A percentile compares a stretch with the other conserved stretches of the same genome.
Conservation (phyloP, 768 basidiomycete species). For the Leccinum imitatum region DNA sequence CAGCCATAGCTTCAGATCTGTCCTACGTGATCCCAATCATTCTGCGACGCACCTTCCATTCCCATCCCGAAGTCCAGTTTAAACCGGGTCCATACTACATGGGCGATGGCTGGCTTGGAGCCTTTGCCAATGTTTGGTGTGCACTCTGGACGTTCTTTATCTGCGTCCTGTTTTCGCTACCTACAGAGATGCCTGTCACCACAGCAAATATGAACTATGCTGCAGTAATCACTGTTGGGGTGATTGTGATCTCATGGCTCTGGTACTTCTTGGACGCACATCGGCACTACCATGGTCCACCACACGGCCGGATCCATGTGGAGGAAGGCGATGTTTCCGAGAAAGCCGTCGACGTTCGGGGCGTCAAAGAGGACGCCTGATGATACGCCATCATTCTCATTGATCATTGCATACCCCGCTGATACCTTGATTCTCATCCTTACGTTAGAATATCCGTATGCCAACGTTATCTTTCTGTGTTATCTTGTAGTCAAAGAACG, state of each 20-base stretch:
- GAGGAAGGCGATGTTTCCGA: slow-evolving; percentile 1
- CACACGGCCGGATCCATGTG: background rate
- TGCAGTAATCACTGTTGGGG: slow-evolving; percentile 32
- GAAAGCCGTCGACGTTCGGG: background rate
- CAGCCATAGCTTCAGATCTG: slow-evolving; percentile 50
- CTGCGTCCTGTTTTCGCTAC: slow-evolving; percentile 48
- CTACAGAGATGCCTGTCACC: slow-evolving; percentile 49
- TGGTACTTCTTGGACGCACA: slow-evolving; percentile 58
- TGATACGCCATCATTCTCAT: background rate
- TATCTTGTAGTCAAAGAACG: background rate
- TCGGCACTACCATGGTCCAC: slow-evolving; percentile 57
- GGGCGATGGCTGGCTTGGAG: slow-evolving; percentile 49
- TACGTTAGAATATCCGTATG: background rate
- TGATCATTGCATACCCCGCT: background rate
- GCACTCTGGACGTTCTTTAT: slow-evolving; percentile 47
- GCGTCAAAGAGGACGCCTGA: background rate
- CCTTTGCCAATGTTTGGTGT: slow-evolving; percentile 45
- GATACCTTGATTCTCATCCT: background rate
- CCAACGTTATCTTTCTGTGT: background rate
- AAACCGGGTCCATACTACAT: slow-evolving; percentile 62
- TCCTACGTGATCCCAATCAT: slow-evolving; percentile 60
- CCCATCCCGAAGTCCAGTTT: slow-evolving; percentile 59
- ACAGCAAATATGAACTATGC: slow-evolving; percentile 53
- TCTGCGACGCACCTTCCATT: slow-evolving; percentile 47
- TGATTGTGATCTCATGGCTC: slow-evolving; percentile 30